Conservation (phyloP, 2,329 filamentous ascomycete species). For the Fusarium algeriense region DNA sequence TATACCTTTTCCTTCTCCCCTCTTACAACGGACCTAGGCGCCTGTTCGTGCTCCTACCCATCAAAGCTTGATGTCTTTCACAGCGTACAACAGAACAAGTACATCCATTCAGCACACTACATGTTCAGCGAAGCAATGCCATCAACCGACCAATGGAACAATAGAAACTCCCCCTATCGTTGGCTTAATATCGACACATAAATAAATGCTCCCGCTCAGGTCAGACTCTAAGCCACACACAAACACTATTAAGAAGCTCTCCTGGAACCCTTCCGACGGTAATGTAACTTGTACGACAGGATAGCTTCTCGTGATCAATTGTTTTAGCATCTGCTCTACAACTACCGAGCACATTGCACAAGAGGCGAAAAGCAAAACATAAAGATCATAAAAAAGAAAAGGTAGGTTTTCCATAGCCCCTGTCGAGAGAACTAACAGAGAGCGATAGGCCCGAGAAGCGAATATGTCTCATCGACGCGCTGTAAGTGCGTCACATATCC, state of each 20-base stretch:
- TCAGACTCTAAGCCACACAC: slow-evolving; percentile 18
- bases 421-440: slow-evolving; percentile 29
- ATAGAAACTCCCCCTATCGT: background rate
- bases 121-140: slow-evolving; percentile 32
- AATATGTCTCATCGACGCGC: slow-evolving; percentile 25
- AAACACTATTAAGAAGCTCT: slow-evolving; percentile 21
- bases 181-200: slow-evolving; percentile 9
- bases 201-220: background rate
- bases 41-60: slow-evolving; percentile 10
- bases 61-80: slow-evolving; percentile 6
- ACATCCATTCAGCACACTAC: slow-evolving; percentile 15
- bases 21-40: slow-evolving; percentile 2
- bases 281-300: slow-evolving; percentile 41
- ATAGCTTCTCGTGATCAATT: slow-evolving; percentile 41
- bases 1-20: background rate
- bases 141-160: slow-evolving; percentile 10
- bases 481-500: slow-evolving; percentile 10
- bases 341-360: slow-evolving; percentile 36
- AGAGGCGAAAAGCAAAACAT: slow-evolving; percentile 5
- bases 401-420: slow-evolving; percentile 22
- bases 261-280: slow-evolving; percentile 7
- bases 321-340: slow-evolving; percentile 9
- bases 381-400: slow-evolving; percentile 5
- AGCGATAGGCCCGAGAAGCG: slow-evolving; percentile 7
- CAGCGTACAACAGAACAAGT: slow-evolving; percentile 12